A percentile compares a stretch with the other conserved stretches of the same genome.
phyloP scores from a whole-genome alignment of 805 yeast species.

The Ogataea pignaliae region DNA sequence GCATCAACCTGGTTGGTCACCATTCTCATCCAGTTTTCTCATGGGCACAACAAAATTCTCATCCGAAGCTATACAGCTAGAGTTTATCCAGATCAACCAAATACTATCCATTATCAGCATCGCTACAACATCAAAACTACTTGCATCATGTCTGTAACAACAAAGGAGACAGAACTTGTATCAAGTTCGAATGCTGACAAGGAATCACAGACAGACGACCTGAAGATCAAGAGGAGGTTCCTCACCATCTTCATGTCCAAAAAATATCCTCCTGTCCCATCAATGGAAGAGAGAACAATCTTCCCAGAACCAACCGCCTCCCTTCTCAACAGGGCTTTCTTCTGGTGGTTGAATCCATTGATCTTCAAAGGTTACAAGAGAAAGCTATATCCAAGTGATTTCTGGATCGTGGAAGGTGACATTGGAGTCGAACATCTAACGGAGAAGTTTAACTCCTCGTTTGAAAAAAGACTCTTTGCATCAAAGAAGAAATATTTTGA shows the following conservation, averaged over 20 bases:
- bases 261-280: constrained; percentile 46
- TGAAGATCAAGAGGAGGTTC: constrained; percentile 37
- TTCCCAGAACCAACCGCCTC: constrained; percentile 43
- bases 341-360: constrained; percentile 67
- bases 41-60: too few relatives aligned
- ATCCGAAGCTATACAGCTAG: too few relatives aligned
- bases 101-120: too few relatives aligned
- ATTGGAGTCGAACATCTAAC: constrained; percentile 37
- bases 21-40: too few relatives aligned
- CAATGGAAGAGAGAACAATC: constrained; percentile 42
- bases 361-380: constrained; percentile 58
- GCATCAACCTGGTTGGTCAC: too few relatives aligned
- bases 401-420: constrained; percentile 41
- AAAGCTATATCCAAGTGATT: constrained; percentile 50
- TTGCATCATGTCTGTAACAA: too few relatives aligned
- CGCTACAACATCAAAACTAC: too few relatives aligned
- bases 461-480: constrained; percentile 28
- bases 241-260: constrained; percentile 45
- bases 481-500: constrained; percentile 10
- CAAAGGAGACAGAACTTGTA: too few relatives aligned
- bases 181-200: too few relatives aligned
- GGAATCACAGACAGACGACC: too few relatives aligned
- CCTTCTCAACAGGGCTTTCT: constrained; percentile 39
- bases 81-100: too few relatives aligned
- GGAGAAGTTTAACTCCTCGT: constrained; percentile 29